A percentile compares a stretch with the other conserved stretches of the same genome.
Conservation (phyloP, 2,329 filamentous ascomycete genomes). For the Beauveria asiatica region DNA sequence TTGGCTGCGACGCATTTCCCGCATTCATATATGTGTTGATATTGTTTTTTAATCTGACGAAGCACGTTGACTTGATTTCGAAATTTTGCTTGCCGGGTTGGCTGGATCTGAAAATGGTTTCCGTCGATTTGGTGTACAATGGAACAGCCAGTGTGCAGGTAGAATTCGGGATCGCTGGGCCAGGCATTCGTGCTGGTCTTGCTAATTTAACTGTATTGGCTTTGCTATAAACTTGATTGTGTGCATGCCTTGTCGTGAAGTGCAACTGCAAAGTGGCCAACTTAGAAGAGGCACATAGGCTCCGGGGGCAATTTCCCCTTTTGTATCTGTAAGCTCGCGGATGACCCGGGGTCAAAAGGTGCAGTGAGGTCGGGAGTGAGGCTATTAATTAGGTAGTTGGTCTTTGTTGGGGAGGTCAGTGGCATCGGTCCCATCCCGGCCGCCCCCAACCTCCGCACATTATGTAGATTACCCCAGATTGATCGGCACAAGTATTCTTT, state of each 20-base stretch:
- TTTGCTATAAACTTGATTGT: neutral
- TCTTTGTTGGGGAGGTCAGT: slow-evolving; percentile 4
- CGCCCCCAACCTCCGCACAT: neutral
- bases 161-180: neutral
- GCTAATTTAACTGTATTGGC: slow-evolving; percentile 2
- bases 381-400: neutral
- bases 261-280: neutral
- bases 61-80: slow-evolving; percentile 2
- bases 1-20: neutral
- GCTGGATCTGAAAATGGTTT: slow-evolving; percentile 3
- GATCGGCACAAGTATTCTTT: neutral
- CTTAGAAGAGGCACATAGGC: neutral
- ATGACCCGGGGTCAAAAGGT: neutral
- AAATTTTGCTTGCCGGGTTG: neutral
- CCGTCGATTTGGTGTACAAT: slow-evolving; percentile 6
- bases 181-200: neutral
- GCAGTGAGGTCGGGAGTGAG: slow-evolving; percentile 5
- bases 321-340: neutral
- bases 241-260: neutral
- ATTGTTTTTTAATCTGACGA: neutral
- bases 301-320: neutral
- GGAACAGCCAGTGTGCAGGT: neutral
- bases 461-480: neutral
- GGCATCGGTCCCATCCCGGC: neutral
- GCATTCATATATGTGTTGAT: slow-evolving; percentile 4